phyloP scores from a whole-genome alignment of 2,329 filamentous ascomycete genomes.

The Trichophyton rubrum region DNA sequence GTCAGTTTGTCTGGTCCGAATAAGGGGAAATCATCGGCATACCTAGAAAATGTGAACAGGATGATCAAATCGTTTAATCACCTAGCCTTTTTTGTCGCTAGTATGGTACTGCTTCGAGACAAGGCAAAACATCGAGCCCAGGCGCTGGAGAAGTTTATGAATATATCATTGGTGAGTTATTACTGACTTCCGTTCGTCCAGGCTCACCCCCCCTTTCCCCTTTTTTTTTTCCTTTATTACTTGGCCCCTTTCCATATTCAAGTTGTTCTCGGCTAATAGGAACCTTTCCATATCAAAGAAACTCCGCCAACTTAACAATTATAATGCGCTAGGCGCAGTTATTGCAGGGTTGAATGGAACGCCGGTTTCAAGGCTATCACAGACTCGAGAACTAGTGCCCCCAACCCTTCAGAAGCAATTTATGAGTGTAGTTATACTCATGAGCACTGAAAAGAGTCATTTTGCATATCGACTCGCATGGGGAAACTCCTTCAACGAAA shows the following conservation, averaged over 20 bases:
- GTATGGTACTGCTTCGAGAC: constrained; percentile 76
- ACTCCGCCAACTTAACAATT: constrained; percentile 86
- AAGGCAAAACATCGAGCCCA: constrained; percentile 90
- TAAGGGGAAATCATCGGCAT: constrained; percentile 52
- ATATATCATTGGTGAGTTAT: constrained; percentile 49
- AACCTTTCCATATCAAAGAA: constrained; percentile 37
- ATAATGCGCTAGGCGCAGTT: constrained; percentile 89
- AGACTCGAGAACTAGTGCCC: constrained; percentile 66
- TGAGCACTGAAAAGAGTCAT: constrained; percentile 85
- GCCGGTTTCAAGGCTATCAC: constrained; percentile 67
- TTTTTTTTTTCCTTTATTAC: too few species aligned
- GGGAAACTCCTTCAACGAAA: constrained; percentile 82
- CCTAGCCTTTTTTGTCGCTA: constrained; percentile 67
- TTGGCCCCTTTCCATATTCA: neutral
- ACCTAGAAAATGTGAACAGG: constrained; percentile 74
- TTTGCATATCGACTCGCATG: constrained; percentile 93
- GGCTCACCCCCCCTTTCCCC: neutral
- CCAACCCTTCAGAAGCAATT: constrained; percentile 67
- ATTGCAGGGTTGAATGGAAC: constrained; percentile 85
- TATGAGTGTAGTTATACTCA: constrained; percentile 75
- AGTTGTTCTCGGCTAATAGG: constrained; percentile 5
- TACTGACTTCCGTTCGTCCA: neutral
- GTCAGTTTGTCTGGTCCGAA: constrained; percentile 55
- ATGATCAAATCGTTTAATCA: constrained; percentile 93
- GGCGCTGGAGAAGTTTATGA: constrained; percentile 93